Evolutionary conservation across 2,329 filamentous ascomycete species (phyloP).

Genomic region (Aspergillus sp.): DNA sequence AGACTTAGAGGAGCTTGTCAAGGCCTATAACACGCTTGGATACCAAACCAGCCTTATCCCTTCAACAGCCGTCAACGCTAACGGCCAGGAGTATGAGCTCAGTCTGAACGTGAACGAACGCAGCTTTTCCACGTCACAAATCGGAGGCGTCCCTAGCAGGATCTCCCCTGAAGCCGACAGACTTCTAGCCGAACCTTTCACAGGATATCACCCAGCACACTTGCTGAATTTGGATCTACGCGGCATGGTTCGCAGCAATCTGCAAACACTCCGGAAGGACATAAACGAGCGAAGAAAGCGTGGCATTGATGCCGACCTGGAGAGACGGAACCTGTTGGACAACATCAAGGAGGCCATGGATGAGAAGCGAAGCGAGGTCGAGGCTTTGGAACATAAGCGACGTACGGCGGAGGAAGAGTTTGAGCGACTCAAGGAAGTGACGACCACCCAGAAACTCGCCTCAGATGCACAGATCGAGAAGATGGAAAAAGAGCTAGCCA

Average conservation of each 20-base stretch:
- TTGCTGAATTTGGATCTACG: constrained; percentile 86
- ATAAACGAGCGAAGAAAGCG: constrained; percentile 83
- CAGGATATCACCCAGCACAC: constrained; percentile 86
- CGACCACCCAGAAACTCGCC: constrained; percentile 80
- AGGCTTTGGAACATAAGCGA: constrained; percentile 84
- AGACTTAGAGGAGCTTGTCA: constrained; percentile 85
- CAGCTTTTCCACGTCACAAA: constrained; percentile 68
- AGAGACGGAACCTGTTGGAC: constrained; percentile 89
- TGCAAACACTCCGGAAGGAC: constrained; percentile 78
- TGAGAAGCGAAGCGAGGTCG: constrained; percentile 89
- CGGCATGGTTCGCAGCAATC: constrained; percentile 74
- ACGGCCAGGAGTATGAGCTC: constrained; percentile 81
- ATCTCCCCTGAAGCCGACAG: constrained; percentile 64
- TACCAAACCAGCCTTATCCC: constrained; percentile 94
- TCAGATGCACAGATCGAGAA: constrained; percentile 95
- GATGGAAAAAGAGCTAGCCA: constrained; percentile 96
- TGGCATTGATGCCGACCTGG: constrained; percentile 87
- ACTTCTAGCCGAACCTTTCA: constrained; percentile 75
- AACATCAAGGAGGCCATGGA: constrained; percentile 96
- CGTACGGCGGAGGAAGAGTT: constrained; percentile 89
- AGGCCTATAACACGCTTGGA: constrained; percentile 88
- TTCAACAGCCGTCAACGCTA: constrained; percentile 77
- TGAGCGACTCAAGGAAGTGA: constrained; percentile 86
- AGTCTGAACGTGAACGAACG: constrained; percentile 77
- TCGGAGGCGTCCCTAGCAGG: constrained; percentile 50